Percentiles rank a stretch among this genome's conserved stretches.
Conservation (phyloP, 2,329 filamentous ascomycete species). For the Sodiomyces alkalinus region DNA sequence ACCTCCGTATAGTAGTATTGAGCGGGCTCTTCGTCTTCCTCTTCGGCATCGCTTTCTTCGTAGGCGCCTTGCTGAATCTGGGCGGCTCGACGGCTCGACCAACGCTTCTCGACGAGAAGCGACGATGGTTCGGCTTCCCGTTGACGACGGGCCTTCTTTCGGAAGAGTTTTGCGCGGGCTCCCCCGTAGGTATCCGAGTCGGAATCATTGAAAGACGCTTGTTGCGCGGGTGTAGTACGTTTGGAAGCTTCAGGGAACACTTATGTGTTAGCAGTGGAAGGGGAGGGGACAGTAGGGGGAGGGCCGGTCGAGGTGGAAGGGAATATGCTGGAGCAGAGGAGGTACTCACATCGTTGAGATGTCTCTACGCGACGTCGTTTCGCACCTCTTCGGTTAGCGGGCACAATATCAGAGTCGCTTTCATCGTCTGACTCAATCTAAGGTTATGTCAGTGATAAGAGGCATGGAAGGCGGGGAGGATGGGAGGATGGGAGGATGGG, state of each 20-base stretch:
- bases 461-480: not conserved
- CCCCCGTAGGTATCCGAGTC: conserved; percentile 70
- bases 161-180: conserved; percentile 49
- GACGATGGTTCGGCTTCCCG: conserved; percentile 52
- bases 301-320: not conserved
- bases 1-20: conserved; percentile 59
- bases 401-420: conserved; percentile 57
- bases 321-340: not conserved
- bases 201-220: conserved; percentile 43
- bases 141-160: conserved; percentile 66
- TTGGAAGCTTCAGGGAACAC: conserved; percentile 35
- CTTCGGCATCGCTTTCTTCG: conserved; percentile 51
- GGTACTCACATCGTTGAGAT: conserved; percentile 44
- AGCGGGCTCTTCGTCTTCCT: conserved; percentile 43
- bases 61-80: conserved; percentile 50
- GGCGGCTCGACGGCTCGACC: conserved; percentile 74
- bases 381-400: conserved; percentile 39
- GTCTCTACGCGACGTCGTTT: conserved; percentile 56
- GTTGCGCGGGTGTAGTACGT: conserved; percentile 37
- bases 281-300: not conserved
- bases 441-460: not conserved
- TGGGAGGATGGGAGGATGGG: not conserved
- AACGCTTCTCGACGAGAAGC: conserved; percentile 67
- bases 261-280: conserved; percentile 6
- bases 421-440: conserved; percentile 44